Evolutionary conservation across 805 yeast genomes (phyloP), one percentile per base, ranked within the genome.

Genomic region (Spathaspora hagerdaliae): DNA sequence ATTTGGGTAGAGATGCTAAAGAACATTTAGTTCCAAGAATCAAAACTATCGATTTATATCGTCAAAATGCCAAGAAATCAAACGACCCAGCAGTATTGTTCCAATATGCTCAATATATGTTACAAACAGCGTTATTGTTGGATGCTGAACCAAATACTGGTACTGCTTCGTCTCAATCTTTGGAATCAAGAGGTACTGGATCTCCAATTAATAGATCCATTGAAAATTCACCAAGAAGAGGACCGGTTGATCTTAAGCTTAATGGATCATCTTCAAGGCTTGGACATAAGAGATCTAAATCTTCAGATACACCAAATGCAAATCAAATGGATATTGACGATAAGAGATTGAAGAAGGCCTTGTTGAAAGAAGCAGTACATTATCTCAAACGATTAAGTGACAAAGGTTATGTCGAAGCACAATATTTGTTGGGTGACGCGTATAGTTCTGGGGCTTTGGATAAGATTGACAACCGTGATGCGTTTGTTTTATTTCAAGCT

Each of bases 391-490:
- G 79, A 53, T 74, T 91, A 38, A 72, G 90, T 14, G 90, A 86
- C 46, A 83, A 85, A 51, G 96, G 96, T 6, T 85, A 83, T 54
- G 75, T 84, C 1, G 96, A 92, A 43, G 96, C 98, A 0, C 98
- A 94, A 63, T 94, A 92, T 59, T 73, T 91, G 27, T 68, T 94
- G 29, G 99, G 83, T n/a, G 98, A 92, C 64, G 90, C 92, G 0
- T 83, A 83, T 62, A 78, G 91, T 10, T 82, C 92, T 1, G 96
- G 96, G 3, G 88, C 87, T 0, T 74, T 90, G 45, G 94, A 91
- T 1, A 87, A 85, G 60, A 72, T 83, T 9, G 96, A 91, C 42
- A 76, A 84, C 54, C 80, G 77, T 51, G 91, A 87, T 52, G 85
- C 97, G 1, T 83, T 88, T 55, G 54, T 63, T 1, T 75, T 87